Conservation (phyloP, 148 eudicot species). For the Dianthus caryophyllus region DNA sequence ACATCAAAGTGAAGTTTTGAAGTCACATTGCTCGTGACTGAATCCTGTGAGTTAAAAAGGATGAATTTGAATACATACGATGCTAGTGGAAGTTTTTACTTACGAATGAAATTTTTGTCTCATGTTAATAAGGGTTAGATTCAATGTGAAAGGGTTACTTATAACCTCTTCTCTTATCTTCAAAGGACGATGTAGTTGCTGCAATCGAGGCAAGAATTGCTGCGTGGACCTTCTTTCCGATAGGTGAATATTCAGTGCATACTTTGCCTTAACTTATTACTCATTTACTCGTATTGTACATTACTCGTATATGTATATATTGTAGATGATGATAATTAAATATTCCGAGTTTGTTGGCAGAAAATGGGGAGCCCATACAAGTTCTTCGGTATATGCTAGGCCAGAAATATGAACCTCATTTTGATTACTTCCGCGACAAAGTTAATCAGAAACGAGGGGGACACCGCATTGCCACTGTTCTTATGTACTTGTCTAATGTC, state of each 20-base stretch:
- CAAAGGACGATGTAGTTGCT: slow-evolving; percentile 67
- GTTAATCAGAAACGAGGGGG: slow-evolving; percentile 66
- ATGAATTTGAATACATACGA: too few relatives aligned
- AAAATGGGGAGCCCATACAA: slow-evolving; percentile 87
- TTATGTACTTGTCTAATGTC: slow-evolving; percentile 81
- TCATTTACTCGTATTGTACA: background rate
- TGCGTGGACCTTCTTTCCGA: slow-evolving; percentile 88
- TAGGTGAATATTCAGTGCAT: slow-evolving; percentile 38
- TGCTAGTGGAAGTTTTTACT: too few relatives aligned
- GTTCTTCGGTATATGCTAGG: slow-evolving; percentile 72
- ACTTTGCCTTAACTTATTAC: background rate
- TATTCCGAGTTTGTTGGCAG: slow-evolving; percentile 23
- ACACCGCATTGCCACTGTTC: slow-evolving; percentile 78
- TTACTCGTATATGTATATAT: too few relatives aligned
- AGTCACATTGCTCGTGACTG: too few relatives aligned
- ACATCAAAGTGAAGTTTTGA: too few relatives aligned
- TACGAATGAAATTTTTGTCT: too few relatives aligned
- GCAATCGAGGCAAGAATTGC: slow-evolving; percentile 66
- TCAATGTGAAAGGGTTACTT: background rate
- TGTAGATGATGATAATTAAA: background rate
- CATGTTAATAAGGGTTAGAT: background rate
- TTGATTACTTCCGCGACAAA: slow-evolving; percentile 69
- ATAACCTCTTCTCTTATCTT: background rate
- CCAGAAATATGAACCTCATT: slow-evolving; percentile 87
- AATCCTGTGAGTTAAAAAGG: too few relatives aligned